Base-by-base conservation (phyloP, 1,284 basidiomycete species). In the Naganishia sp. region DNA sequence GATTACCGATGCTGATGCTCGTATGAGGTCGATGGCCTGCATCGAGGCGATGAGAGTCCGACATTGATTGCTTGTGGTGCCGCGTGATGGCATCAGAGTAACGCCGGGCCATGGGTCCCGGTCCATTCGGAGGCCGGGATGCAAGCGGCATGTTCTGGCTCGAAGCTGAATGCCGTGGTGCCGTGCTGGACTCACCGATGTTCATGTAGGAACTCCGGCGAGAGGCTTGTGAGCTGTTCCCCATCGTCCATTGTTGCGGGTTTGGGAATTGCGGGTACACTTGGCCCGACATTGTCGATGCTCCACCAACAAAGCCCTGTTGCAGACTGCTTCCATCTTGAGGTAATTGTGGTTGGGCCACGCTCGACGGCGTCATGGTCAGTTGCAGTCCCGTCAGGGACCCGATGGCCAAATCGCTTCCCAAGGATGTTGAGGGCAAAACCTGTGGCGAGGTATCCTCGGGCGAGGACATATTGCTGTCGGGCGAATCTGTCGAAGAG, bases 31-130 rank as follows among this genome's bases (percentile, higher is more conserved):
- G 32, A 10, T 39, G n/a, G 23, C 23, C 10, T 39, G 49, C 13
- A 23, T 6, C 23, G 11, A 28, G 25, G 17, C 35, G 13, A 3
- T 25, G 47, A 6, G 45, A 7, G 35, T 50, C 47, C 7, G 58
- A 28, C 47, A 61, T 25, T 15, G 58, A 58, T 2, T 49, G 47
- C 6, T 17, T 35, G 18, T 61, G 58, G 23, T 41, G 58, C 9
- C 49, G 58, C 10, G 47, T 61, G 35, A 61, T 23, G 6, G 58
- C 58, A 41, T 61, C 58, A 17, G 58, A 61, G 39, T 42, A 51
- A 6, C 58, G 58, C 35, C 58, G 39, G 3, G 52, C 31, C 52
- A 54, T 54, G 32, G 52, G 52, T 21, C 52, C 52, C 17, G 52
- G 52, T 7, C 23, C 39, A 23, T 31, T 35, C 18, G 18, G 52